Conservation (phyloP, 768 basidiomycete genomes). For the Psilocybe sp. region DNA sequence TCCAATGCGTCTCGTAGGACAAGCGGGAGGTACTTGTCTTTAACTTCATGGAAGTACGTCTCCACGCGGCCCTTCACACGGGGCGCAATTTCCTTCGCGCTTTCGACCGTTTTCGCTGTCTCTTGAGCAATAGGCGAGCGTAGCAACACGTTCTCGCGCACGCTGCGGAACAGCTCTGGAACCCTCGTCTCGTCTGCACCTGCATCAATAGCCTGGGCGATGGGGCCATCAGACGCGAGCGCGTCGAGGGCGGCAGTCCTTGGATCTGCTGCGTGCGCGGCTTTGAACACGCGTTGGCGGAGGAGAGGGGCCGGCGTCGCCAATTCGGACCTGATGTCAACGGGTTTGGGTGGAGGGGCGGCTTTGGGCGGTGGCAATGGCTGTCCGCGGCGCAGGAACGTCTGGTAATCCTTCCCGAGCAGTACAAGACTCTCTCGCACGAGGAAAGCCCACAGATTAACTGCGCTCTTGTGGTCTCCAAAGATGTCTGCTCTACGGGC, state of each 20-base stretch:
- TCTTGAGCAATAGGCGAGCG: constrained; percentile 17
- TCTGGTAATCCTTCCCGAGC: constrained; percentile 69
- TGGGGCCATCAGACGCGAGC: constrained; percentile 57
- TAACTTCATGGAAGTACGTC: constrained; percentile 3
- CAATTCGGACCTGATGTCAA: constrained; percentile 14
- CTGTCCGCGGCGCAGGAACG: constrained; percentile 57
- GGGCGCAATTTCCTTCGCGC: constrained; percentile 8
- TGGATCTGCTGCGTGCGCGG: constrained; percentile 41
- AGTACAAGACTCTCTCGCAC: constrained; percentile 55
- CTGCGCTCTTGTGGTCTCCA: constrained; percentile 63
- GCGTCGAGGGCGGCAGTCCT: constrained; percentile 47
- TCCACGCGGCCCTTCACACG: constrained; percentile 4
- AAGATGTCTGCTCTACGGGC: constrained; percentile 56
- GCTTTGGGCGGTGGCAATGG: constrained; percentile 24
- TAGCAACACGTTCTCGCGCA: constrained; percentile 15
- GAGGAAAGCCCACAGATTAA: constrained; percentile 61
- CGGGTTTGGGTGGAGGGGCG: constrained; percentile 12
- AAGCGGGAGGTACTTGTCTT: constrained; percentile 26
- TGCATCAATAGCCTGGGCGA: constrained; percentile 48
- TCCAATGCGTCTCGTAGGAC: constrained; percentile 21
- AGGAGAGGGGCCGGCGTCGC: constrained; percentile 36
- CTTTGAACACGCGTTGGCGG: constrained; percentile 46
- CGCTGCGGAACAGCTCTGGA: constrained; percentile 29
- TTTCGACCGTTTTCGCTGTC: constrained; percentile 17
- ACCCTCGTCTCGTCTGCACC: constrained; percentile 40